These are phyloP conservation scores for Sarocladium strictum DNA, from an alignment of 2,329 filamentous ascomycete genomes.

Conservation along the genomic window DNA sequence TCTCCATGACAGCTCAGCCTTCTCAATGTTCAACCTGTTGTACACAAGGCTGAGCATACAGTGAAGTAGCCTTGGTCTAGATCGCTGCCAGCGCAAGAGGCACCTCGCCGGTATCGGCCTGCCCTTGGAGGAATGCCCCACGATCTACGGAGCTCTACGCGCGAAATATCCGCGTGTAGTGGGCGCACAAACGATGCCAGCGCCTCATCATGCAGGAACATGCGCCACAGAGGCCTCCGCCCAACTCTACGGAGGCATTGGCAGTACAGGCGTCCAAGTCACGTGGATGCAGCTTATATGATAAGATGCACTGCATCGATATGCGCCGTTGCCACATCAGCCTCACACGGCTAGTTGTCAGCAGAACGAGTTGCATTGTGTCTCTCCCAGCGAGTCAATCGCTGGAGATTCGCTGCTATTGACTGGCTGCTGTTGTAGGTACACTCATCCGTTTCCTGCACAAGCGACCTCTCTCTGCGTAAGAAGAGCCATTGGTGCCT, in stretches of 20 bases:
- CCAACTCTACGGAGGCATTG: too few relatives aligned
- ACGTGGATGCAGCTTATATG: neutral
- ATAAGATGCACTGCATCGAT: too few relatives aligned
- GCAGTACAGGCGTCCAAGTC: neutral
- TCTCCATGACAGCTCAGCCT: neutral
- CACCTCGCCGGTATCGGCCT: neutral
- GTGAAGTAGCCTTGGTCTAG: too few relatives aligned
- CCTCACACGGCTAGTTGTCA: too few relatives aligned
- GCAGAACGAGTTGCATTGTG: neutral
- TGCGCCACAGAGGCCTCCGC: neutral
- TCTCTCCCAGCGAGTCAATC: neutral
- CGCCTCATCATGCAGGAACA: constrained; percentile 8
- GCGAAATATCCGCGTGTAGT: neutral
- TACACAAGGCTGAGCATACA: neutral
- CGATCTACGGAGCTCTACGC: neutral
- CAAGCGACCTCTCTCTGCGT: neutral
- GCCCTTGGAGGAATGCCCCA: neutral
- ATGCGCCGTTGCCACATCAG: too few relatives aligned
- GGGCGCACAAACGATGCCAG: neutral
- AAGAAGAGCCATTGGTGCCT: neutral
- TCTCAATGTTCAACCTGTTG: too few relatives aligned
- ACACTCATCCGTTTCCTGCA: neutral
- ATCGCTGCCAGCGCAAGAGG: too few relatives aligned
- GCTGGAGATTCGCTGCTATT: too few relatives aligned
- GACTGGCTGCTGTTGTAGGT: neutral